These are phyloP conservation scores for Aspergillus sp. DNA, from an alignment of 2,329 filamentous ascomycete species.

Conservation along the genomic window DNA sequence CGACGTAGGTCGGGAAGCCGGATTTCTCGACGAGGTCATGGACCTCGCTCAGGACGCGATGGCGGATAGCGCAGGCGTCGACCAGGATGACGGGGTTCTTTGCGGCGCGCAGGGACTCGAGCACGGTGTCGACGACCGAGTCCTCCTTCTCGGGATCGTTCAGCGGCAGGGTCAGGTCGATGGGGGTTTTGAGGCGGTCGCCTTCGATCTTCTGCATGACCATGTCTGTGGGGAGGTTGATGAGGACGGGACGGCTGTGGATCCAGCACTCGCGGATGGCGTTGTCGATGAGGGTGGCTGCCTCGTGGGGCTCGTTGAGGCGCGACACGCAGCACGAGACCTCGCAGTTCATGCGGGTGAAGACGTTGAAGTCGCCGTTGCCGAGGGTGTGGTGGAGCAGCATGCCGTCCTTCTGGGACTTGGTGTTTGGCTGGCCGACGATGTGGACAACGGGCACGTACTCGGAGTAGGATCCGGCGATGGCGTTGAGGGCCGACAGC, in stretches of 20 bases:
- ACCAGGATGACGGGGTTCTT: constrained; percentile 70
- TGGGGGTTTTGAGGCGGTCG: constrained; percentile 56
- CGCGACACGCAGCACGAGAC: constrained; percentile 64
- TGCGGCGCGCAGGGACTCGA: constrained; percentile 63
- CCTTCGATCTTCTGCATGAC: constrained; percentile 67
- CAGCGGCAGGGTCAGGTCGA: constrained; percentile 54
- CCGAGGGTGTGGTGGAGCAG: constrained; percentile 59
- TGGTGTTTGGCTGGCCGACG: constrained; percentile 45
- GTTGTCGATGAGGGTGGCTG: constrained; percentile 67
- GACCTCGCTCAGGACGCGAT: constrained; percentile 63
- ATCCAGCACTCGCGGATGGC: constrained; percentile 66
- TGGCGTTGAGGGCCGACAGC: constrained; percentile 60
- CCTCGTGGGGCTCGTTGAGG: constrained; percentile 59
- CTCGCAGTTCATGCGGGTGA: constrained; percentile 64
- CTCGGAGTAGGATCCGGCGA: constrained; percentile 67
- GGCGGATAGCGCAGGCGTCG: constrained; percentile 73
- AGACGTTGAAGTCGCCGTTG: constrained; percentile 74
- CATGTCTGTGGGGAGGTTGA: constrained; percentile 75
- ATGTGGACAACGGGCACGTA: constrained; percentile 59
- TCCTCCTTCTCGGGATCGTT: constrained; percentile 66
- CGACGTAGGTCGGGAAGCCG: constrained; percentile 71
- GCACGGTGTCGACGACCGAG: constrained; percentile 71
- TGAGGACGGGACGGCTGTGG: constrained; percentile 69
- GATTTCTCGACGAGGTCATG: constrained; percentile 64
- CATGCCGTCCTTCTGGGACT: constrained; percentile 38